phyloP scores from a whole-genome alignment of 1,284 basidiomycete genomes.

The Bothia castanella region DNA sequence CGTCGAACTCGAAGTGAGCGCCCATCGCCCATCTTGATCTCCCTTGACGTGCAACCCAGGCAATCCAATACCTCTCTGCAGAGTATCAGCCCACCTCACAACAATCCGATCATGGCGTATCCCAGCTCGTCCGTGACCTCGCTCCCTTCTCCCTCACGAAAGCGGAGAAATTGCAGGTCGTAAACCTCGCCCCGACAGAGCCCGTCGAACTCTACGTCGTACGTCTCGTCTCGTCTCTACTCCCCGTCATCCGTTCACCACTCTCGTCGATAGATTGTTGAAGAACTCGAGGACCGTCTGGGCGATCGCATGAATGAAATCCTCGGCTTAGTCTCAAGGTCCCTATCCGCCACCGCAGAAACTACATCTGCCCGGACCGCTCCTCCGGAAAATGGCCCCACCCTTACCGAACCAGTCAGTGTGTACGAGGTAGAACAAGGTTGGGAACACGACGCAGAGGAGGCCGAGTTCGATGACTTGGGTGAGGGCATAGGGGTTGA shows the following conservation, averaged over 20 bases:
- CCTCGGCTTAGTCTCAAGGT: conserved; percentile 53
- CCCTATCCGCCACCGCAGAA: conserved; percentile 36
- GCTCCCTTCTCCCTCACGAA: conserved; percentile 77
- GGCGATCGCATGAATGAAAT: conserved; percentile 71
- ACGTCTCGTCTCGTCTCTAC: conserved; percentile 33
- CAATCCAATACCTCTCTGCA: conserved; percentile 78
- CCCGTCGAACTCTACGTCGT: conserved; percentile 89
- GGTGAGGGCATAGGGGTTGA: conserved; percentile 67
- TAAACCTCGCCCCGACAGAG: conserved; percentile 81
- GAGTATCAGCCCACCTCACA: conserved; percentile 63
- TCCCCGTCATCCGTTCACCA: neutral
- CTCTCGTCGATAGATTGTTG: conserved; percentile 65
- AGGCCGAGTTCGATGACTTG: conserved; percentile 56
- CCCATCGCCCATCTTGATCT: neutral
- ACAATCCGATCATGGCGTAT: conserved; percentile 67
- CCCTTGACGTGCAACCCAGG: conserved; percentile 40
- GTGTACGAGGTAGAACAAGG: conserved; percentile 26
- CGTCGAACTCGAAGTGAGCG: conserved; percentile 81
- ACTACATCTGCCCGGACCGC: conserved; percentile 9
- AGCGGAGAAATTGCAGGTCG: conserved; percentile 86
- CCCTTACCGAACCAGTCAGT: conserved; percentile 13
- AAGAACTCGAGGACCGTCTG: conserved; percentile 84
- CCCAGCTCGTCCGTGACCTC: conserved; percentile 63
- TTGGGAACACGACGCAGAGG: conserved; percentile 40
- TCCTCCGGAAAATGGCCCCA: conserved; percentile 8